Percentiles rank a stretch among this genome's conserved stretches.
phyloP scores from a whole-genome alignment of 805 yeast genomes.

The Saccharomycopsis schoenii region DNA sequence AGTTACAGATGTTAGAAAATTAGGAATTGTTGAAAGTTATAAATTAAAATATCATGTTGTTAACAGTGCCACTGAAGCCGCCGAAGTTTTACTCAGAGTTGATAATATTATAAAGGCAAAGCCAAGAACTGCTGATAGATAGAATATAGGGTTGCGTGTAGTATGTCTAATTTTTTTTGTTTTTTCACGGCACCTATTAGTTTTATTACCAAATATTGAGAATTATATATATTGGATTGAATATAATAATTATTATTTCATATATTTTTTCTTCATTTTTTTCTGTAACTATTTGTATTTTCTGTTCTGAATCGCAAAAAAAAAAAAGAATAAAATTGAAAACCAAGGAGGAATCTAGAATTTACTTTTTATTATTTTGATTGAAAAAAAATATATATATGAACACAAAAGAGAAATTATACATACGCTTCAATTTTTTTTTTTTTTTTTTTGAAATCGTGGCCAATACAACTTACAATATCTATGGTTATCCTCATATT shows the following conservation, averaged over 20 bases:
- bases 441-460: not conserved
- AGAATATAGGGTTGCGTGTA: not conserved
- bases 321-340: not conserved
- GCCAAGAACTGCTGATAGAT: conserved; percentile 92
- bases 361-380: not conserved
- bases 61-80: conserved; percentile 94
- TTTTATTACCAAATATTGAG: no score
- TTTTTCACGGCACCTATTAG: not conserved
- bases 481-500: not conserved
- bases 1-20: conserved; percentile 88
- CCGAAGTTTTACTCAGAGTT: conserved; percentile 89
- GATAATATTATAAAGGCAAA: conserved; percentile 95
- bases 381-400: not conserved
- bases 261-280: no score
- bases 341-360: not conserved
- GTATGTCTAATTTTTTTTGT: not conserved
- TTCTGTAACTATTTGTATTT: no score
- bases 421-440: not conserved
- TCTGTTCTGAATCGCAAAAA: not conserved
- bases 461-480: not conserved
- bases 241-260: no score
- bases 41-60: conserved; percentile 92
- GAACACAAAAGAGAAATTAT: not conserved
- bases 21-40: conserved; percentile 87
- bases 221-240: no score